Conservation (phyloP, 495 filamentous ascomycete genomes). For the Oidiodendron maius region DNA sequence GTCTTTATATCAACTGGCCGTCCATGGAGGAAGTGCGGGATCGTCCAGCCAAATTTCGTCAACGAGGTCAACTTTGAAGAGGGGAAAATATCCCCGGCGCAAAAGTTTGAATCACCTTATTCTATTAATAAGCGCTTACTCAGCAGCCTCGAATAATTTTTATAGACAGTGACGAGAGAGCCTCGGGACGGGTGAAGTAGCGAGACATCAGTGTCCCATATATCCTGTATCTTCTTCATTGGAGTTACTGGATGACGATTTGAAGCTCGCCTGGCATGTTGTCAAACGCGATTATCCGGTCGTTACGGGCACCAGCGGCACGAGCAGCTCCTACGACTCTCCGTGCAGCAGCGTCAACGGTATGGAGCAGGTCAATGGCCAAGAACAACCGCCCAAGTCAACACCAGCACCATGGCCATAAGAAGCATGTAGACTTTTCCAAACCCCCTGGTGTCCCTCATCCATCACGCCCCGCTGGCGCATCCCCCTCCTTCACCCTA, state of each 20-base stretch:
- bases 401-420: constrained; percentile 18
- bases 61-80: constrained; percentile 60
- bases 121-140: too few species aligned
- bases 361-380: constrained; percentile 21
- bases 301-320: constrained; percentile 14
- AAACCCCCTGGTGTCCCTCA: constrained; percentile 25
- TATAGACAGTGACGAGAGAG: neutral
- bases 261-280: constrained; percentile 14
- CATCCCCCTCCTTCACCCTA: constrained; percentile 1
- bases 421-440: constrained; percentile 35
- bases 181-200: too few species aligned
- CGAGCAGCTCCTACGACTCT: constrained; percentile 9
- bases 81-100: too few species aligned
- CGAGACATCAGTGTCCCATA: constrained; percentile 1
- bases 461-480: constrained; percentile 4
- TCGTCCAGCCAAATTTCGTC: constrained; percentile 58
- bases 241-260: constrained; percentile 12
- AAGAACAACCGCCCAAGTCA: constrained; percentile 15
- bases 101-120: too few species aligned
- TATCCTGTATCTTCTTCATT: constrained; percentile 20
- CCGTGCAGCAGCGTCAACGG: constrained; percentile 17
- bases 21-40: constrained; percentile 36
- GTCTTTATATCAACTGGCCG: constrained; percentile 54
- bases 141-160: neutral
- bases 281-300: constrained; percentile 13